Conservation (phyloP, 495 filamentous ascomycete genomes). For the Sordaria brevicollis region DNA sequence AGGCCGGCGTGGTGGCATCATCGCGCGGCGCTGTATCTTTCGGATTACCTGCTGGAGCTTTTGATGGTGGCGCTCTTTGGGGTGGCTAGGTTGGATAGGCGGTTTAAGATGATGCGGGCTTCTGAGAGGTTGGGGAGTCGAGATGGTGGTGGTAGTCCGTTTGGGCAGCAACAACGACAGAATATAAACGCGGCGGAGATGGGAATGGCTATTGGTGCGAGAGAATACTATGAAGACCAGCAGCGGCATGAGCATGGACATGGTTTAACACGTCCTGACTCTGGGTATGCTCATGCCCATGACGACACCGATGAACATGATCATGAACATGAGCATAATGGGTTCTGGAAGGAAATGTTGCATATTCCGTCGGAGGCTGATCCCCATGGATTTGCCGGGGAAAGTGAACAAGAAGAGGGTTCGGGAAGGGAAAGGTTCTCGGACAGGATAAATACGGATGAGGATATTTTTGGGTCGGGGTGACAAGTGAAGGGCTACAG, state of each 20-base stretch:
- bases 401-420: not conserved
- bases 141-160: not conserved
- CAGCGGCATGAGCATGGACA: not conserved
- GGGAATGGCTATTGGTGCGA: not conserved
- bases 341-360: not conserved
- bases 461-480: not conserved
- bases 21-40: slow-evolving; percentile 5
- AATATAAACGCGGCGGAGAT: too few relatives aligned
- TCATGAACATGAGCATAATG: not conserved
- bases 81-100: not conserved
- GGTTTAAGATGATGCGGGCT: not conserved
- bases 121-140: not conserved
- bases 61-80: not conserved
- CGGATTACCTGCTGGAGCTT: slow-evolving; percentile 4
- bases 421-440: not conserved
- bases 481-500: not conserved
- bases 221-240: not conserved
- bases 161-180: not conserved
- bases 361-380: not conserved
- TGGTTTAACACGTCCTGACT: too few relatives aligned
- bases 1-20: slow-evolving; percentile 2
- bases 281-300: too few relatives aligned
- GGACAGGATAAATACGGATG: not conserved
- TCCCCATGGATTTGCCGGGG: not conserved
- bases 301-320: too few relatives aligned